phyloP scores from a whole-genome alignment of 352 stramenopile species.

The Globisporangium ultimum region DNA sequence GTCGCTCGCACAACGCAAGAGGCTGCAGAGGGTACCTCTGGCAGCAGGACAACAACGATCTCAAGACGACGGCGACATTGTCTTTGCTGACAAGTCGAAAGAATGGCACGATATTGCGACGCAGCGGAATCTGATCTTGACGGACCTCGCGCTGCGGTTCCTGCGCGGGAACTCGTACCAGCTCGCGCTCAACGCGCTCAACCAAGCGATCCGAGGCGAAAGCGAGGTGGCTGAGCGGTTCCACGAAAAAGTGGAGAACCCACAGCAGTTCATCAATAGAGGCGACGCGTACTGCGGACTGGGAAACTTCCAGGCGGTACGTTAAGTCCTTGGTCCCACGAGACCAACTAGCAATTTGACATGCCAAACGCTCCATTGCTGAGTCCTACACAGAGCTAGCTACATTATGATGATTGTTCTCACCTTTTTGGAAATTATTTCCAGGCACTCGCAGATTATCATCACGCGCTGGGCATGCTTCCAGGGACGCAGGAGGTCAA shows the following conservation, averaged over 20 bases:
- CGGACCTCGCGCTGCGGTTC: constrained; percentile 63
- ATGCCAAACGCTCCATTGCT: too few relatives aligned
- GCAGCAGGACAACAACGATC: neutral
- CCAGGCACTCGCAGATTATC: constrained; percentile 77
- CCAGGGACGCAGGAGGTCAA: constrained; percentile 47
- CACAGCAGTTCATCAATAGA: constrained; percentile 61
- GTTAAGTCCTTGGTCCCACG: constrained; percentile 2
- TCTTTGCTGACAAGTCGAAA: constrained; percentile 30
- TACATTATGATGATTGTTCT: too few relatives aligned
- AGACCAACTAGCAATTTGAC: neutral
- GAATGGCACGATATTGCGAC: constrained; percentile 63
- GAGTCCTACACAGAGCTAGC: too few relatives aligned
- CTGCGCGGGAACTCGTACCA: constrained; percentile 57
- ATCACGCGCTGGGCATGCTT: constrained; percentile 59
- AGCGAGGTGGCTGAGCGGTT: constrained; percentile 44
- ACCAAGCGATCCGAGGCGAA: constrained; percentile 68
- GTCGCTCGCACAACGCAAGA: constrained; percentile 10
- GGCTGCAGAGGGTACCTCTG: constrained; percentile 1
- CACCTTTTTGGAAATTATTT: neutral
- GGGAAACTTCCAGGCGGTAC: constrained; percentile 65
- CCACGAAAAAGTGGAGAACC: constrained; percentile 36
- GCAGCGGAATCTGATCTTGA: constrained; percentile 74
- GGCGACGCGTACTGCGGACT: constrained; percentile 75
- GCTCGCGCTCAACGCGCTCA: constrained; percentile 75
- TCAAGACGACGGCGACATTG: too few relatives aligned